phyloP scores from a whole-genome alignment of 2,329 filamentous ascomycete genomes.

The Pyrenochaeta sp. region DNA sequence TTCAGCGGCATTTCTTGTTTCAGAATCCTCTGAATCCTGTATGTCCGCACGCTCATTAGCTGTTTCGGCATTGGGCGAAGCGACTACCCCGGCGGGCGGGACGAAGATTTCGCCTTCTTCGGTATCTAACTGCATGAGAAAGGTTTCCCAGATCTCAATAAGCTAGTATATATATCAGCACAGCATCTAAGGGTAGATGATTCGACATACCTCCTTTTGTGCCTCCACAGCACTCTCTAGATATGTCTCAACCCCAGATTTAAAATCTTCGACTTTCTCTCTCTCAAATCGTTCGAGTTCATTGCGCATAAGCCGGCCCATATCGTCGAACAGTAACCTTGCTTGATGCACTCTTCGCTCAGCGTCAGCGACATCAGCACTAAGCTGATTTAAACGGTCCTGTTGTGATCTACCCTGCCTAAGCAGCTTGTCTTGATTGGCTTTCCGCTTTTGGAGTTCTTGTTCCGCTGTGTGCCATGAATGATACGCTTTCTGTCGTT shows the following conservation, averaged over 20 bases:
- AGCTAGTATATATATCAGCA: constrained; percentile 55
- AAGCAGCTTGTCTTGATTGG: constrained; percentile 91
- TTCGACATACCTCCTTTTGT: constrained; percentile 85
- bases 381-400: constrained; percentile 90
- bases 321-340: constrained; percentile 91
- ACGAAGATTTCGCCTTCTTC: constrained; percentile 72
- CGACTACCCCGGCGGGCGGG: constrained; percentile 49
- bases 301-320: constrained; percentile 89
- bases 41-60: constrained; percentile 17
- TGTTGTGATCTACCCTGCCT: constrained; percentile 95
- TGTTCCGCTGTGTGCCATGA: constrained; percentile 92
- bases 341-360: constrained; percentile 93
- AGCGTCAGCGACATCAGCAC: constrained; percentile 92
- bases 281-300: constrained; percentile 94
- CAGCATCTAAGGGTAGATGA: not conserved
- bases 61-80: constrained; percentile 32
- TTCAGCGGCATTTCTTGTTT: constrained; percentile 2
- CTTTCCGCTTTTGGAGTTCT: constrained; percentile 88
- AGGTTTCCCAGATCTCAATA: constrained; percentile 97
- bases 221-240: constrained; percentile 96
- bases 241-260: constrained; percentile 97
- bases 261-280: constrained; percentile 99
- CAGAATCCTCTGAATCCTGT: constrained; percentile 14
- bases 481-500: constrained; percentile 95
- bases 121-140: constrained; percentile 92